Evolutionary conservation across 805 yeast species (phyloP).

Genomic region (Cyberlindnera euphorbiiphila): DNA sequence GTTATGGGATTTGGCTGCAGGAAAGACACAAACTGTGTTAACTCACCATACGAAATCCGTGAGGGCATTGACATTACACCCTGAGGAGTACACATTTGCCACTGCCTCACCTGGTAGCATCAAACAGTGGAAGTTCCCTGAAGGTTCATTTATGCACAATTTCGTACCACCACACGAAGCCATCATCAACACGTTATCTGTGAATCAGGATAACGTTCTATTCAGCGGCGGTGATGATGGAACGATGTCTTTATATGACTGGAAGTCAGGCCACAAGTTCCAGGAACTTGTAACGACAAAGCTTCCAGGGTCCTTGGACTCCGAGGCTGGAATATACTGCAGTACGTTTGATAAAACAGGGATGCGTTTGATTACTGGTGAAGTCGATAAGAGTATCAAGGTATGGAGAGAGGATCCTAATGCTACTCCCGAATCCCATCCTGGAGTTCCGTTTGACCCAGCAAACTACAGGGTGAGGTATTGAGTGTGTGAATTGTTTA

Average conservation of each 20-base stretch:
- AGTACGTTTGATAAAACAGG: slow-evolving; percentile 80
- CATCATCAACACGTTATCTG: slow-evolving; percentile 65
- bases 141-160: slow-evolving; percentile 66
- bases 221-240: slow-evolving; percentile 89
- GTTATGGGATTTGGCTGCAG: slow-evolving; percentile 88
- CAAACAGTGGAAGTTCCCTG: slow-evolving; percentile 80
- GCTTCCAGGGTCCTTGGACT: slow-evolving; percentile 65
- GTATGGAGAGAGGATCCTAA: slow-evolving; percentile 54
- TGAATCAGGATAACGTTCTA: slow-evolving; percentile 57
- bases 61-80: slow-evolving; percentile 67
- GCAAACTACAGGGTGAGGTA: slow-evolving; percentile 20
- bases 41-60: slow-evolving; percentile 86
- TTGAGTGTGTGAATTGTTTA: slow-evolving; percentile 8
- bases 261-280: slow-evolving; percentile 60
- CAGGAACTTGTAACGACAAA: slow-evolving; percentile 52
- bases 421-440: slow-evolving; percentile 30
- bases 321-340: slow-evolving; percentile 66
- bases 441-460: slow-evolving; percentile 24
- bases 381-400: slow-evolving; percentile 83
- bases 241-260: slow-evolving; percentile 70
- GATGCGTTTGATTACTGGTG: slow-evolving; percentile 76
- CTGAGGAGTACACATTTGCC: slow-evolving; percentile 67
- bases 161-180: slow-evolving; percentile 40
- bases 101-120: slow-evolving; percentile 80
- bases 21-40: slow-evolving; percentile 61